Percentiles rank a stretch among this genome's conserved stretches.
Conservation (phyloP, 2,329 filamentous ascomycete genomes). For the Cercospora brassicicola region DNA sequence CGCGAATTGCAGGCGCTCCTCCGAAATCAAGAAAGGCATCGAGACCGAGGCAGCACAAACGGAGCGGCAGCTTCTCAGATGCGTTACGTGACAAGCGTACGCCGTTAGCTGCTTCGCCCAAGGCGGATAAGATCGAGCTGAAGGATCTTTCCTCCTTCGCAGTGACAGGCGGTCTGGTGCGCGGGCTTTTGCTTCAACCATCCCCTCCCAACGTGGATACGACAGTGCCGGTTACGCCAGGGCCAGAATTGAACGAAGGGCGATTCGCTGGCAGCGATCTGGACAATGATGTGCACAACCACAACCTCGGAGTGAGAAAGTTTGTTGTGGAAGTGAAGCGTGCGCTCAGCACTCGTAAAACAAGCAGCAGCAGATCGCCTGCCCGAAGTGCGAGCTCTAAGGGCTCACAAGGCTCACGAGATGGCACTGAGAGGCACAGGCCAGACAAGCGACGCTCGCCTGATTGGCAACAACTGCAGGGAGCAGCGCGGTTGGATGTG, state of each 20-base stretch:
- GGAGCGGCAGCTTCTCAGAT: slow-evolving; percentile 84
- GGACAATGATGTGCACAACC: slow-evolving; percentile 32
- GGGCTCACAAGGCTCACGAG: slow-evolving; percentile 44
- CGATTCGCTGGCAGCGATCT: slow-evolving; percentile 16
- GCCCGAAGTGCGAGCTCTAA: slow-evolving; percentile 27
- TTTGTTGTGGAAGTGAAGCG: slow-evolving; percentile 83
- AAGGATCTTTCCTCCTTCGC: slow-evolving; percentile 59
- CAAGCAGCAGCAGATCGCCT: slow-evolving; percentile 22
- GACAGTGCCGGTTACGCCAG: slow-evolving; percentile 51
- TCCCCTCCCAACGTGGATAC: slow-evolving; percentile 74
- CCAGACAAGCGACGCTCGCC: slow-evolving; percentile 18
- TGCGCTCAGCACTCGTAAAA: slow-evolving; percentile 63
- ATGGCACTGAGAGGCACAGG: slow-evolving; percentile 11
- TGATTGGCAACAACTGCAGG: slow-evolving; percentile 34
- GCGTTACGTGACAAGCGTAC: slow-evolving; percentile 70
- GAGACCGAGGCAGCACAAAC: slow-evolving; percentile 63
- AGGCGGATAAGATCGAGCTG: slow-evolving; percentile 43
- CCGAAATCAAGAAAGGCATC: slow-evolving; percentile 11
- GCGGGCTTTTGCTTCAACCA: slow-evolving; percentile 81
- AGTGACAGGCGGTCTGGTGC: slow-evolving; percentile 79
- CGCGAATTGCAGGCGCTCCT: slow-evolving; percentile 8
- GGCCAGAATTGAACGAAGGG: slow-evolving; percentile 22
- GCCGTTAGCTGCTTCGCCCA: slow-evolving; percentile 53
- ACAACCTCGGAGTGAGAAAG: slow-evolving; percentile 74
- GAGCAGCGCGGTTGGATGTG: slow-evolving; percentile 56